Evolutionary conservation across 331 rosid species (phyloP), one percentile per base, ranked within the genome.

Genomic region (Pyrus hybrid): DNA sequence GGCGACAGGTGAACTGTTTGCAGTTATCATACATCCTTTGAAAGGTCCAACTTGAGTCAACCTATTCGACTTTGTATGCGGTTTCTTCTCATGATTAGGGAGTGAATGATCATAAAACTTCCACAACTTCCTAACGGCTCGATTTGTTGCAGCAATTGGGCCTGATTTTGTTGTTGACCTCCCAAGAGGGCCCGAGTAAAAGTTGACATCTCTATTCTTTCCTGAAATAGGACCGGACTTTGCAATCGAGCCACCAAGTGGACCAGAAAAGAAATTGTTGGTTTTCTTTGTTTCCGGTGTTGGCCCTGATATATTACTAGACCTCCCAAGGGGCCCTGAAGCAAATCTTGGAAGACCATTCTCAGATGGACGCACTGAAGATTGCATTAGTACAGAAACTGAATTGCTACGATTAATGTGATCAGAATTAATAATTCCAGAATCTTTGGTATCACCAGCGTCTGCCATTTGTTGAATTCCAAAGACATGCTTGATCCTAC

Each of bases 41-140:
- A 94, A 90, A 71, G 97, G 99, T 71, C 91, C 99, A 37, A 94
- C 95, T 85, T 88, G 99, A 68, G 98, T 88, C 60, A 85, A 72
- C 72, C 93, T 89, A 68, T 71, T 87, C 37, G 89, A 62, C 74
- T 84, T 88, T 33, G 73, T 12, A 67, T 76, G 83, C 47, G 75
- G 78, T 80, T 90, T 94, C 85, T 86, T 88, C 80, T 80, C 93
- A 49, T 54, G 75, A 57, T 64, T 28, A 29, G 72, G 21, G 21
- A 80, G 71, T 66, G 90, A 75, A 74, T 62, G 79, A 61, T 88
- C 85, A 76, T 30, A 49, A 64, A 71, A 78, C 76, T 81, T 82
- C 93, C 96, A 86, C 72, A 84, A 45, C 80, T 88, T 90, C 76
- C 69, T 81, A 86, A 80, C 77, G 77, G 45, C 68, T 87, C 81